Base-by-base conservation (phyloP, 495 filamentous ascomycete species). In the Podospora tetraspora region DNA sequence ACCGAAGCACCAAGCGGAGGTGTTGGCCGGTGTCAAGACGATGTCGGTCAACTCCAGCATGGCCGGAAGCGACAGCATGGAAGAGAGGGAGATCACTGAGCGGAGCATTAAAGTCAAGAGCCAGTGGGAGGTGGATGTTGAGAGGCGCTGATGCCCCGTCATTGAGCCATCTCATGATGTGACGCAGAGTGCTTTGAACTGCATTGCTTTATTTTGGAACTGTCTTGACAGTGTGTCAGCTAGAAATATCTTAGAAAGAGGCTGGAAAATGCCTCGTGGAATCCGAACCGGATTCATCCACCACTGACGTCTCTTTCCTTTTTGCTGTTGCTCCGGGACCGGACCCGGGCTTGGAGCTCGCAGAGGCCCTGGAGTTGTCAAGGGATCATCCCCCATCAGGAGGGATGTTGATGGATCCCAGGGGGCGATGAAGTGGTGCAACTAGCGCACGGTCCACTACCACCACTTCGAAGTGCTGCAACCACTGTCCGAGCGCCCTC, bases 1-100 rank as follows among this genome's bases (percentile, higher is more conserved):
- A 7, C 24, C 62, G 37, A 65, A 65, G 52, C 63, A 65, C 56
- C 63, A 34, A 3, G 56, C 63, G 2, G 56, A 65, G 56, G 52
- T 65, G 1, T 2, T 30, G 10, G 57, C 29, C 4, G 37, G 43
- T 0, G 43, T 52, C 7, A 52, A 52, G 43, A 52, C 43, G 6
- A 52, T 52, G 43, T 52, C 43, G 16, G 43, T n/a, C 16, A 52
- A 52, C 43, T 52, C 43, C 1, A 52, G 43, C 43, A 19, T 12
- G n/a, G 43, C 1, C 6, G 43, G 43, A n/a, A 52, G 43, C 43
- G 16, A 52, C 43, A 52, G 16, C 5, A 12, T 12, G 32, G 32
- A 34, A 12, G 43, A 52, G 19, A 52, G 43, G 3, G 43, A 52
- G 43, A 1, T n/a, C 1, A 52, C 19, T 7, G 43, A n/a, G 16